A percentile compares a stretch with the other conserved stretches of the same genome.
phyloP scores from a whole-genome alignment of 345 rosid genomes.

The Hypericum perforatum region DNA sequence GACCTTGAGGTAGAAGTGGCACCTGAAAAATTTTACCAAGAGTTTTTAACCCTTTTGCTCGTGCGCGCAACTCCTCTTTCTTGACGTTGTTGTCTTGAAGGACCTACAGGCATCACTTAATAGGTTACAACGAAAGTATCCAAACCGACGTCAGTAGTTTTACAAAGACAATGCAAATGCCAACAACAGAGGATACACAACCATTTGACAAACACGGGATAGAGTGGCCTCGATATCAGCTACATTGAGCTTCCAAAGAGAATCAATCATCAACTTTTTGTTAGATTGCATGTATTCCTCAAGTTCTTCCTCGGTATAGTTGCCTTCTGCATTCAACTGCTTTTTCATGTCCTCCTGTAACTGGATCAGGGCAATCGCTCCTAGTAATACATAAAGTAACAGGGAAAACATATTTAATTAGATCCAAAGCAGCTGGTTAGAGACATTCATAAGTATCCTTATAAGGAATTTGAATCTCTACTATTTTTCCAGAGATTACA shows the following conservation, averaged over 20 bases:
- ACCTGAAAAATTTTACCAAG: constrained; percentile 97
- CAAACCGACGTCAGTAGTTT: constrained; percentile 5
- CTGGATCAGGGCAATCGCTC: constrained; percentile 94
- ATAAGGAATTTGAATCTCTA: too few species aligned
- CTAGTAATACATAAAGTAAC: constrained; percentile 29
- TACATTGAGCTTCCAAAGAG: constrained; percentile 95
- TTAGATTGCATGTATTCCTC: constrained; percentile 77
- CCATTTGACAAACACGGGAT: constrained; percentile 96
- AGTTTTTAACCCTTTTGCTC: constrained; percentile 91
- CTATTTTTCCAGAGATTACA: too few species aligned
- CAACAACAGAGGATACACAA: constrained; percentile 27
- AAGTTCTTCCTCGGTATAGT: constrained; percentile 83
- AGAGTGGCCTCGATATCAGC: constrained; percentile 97
- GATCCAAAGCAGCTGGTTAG: neutral
- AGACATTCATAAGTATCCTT: too few species aligned
- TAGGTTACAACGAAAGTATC: constrained; percentile 13
- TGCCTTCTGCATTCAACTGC: constrained; percentile 74
- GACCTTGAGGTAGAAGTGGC: neutral
- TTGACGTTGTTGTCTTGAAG: constrained; percentile 79
- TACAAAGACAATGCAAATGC: constrained; percentile 14
- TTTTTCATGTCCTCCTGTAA: constrained; percentile 96
- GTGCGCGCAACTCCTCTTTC: constrained; percentile 82
- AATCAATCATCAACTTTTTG: constrained; percentile 88
- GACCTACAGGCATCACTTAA: constrained; percentile 46
- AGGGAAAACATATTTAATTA: neutral